A percentile compares a stretch with the other conserved stretches of the same genome.
phyloP scores from a whole-genome alignment of 805 yeast species.

The Ogataea paradorogensis region DNA sequence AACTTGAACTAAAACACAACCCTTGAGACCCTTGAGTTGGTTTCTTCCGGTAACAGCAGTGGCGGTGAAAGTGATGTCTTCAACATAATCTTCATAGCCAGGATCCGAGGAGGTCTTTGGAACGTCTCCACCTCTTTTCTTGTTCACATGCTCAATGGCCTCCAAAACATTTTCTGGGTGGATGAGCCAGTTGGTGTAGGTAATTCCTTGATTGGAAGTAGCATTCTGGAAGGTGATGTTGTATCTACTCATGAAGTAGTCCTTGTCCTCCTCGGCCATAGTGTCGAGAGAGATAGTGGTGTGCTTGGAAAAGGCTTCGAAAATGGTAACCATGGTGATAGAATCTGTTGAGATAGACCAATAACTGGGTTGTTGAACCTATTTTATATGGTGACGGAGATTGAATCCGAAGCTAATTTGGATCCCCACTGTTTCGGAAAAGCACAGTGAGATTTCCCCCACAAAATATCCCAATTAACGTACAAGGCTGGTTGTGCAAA shows the following conservation, averaged over 20 bases:
- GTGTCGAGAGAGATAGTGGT: slow-evolving; percentile 26
- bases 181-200: slow-evolving; percentile 21
- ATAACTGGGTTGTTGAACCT: background rate
- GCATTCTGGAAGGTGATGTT: slow-evolving; percentile 25
- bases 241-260: slow-evolving; percentile 15
- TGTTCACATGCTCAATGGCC: slow-evolving; percentile 18
- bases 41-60: slow-evolving; percentile 27
- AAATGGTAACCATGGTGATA: slow-evolving; percentile 6
- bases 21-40: slow-evolving; percentile 23
- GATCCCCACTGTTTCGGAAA: background rate
- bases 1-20: slow-evolving; percentile 29
- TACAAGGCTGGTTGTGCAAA: too few relatives aligned
- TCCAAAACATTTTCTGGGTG: slow-evolving; percentile 24
- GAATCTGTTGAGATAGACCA: background rate
- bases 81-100: slow-evolving; percentile 13
- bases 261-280: slow-evolving; percentile 23
- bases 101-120: slow-evolving; percentile 19
- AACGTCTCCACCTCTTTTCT: slow-evolving; percentile 10
- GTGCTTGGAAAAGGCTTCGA: slow-evolving; percentile 21
- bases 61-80: slow-evolving; percentile 18
- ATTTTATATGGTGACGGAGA: background rate
- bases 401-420: background rate
- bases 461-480: background rate
- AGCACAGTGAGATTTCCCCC: background rate
- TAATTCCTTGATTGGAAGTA: slow-evolving; percentile 30